Base-by-base conservation (phyloP, 768 basidiomycete genomes). In the Russula lepida region DNA sequence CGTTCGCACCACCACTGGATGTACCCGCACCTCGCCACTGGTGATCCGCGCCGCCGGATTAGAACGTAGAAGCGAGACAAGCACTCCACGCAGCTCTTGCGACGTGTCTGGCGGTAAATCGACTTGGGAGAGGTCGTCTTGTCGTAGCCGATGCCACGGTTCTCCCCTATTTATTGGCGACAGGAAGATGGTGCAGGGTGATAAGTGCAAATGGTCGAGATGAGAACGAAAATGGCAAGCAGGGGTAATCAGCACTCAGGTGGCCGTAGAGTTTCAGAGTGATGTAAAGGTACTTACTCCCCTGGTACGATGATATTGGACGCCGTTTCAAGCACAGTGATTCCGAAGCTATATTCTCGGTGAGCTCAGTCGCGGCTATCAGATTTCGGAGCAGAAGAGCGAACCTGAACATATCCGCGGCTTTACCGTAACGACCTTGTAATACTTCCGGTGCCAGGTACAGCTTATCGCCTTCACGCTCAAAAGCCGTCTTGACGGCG, bases 401-500 rank as follows among this genome's bases (percentile, higher is more conserved):
- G 23, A 30, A 93, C 94, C 89, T 94, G 79, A 98, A 99, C 58
- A 98, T 84, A 77, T 99, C 97, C 56, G 97, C 95, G 63, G 89
- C 91, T 74, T 86, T 90, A 68, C 94, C 86, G 73, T 98, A 99
- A 58, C 77, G 78, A 33, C 95, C 95, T 71, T 92, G 85, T 55
- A 99, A 77, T 44, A 98, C 90, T 75, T 99, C 97, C 12, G 92
- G 92, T 43, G 97, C 94, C 75, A 99, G 82, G 76, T 99, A 99
- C 65, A 95, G 79, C 71, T 98, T 89, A 74, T 99, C 97, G 6
- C 97, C 97, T 73, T 99, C 97, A 17, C 97, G 82, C 73, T 98
- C 95, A 71, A 98, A 93, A 15, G 76, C 77, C 4, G 78, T 81
- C 55, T 35, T 72, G 25, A 23, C 54, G 8, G 44, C 27, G 17